Percentiles rank a stretch among this genome's conserved stretches.
Evolutionary conservation across 1,284 basidiomycete genomes (phyloP).

Genomic region (Apiotrichum siamense): DNA sequence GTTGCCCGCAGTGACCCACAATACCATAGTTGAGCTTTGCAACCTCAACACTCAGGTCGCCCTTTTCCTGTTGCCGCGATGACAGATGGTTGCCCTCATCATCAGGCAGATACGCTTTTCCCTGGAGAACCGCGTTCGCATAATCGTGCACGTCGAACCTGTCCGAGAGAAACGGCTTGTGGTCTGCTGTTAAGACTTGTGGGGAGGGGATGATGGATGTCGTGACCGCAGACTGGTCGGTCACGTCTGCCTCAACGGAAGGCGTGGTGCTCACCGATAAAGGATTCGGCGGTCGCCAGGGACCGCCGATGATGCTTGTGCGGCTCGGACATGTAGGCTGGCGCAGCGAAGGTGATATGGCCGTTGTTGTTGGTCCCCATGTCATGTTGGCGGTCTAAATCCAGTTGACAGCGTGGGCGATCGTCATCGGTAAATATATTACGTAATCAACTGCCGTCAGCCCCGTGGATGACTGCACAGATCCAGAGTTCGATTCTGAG

Average conservation of each 20-base stretch:
- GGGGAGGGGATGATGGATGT: background rate
- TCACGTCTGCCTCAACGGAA: background rate
- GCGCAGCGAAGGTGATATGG: too few relatives aligned
- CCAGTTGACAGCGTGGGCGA: too few relatives aligned
- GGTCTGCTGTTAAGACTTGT: slow-evolving; percentile 26
- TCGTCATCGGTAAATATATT: too few relatives aligned
- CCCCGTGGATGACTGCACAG: too few relatives aligned
- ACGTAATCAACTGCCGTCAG: too few relatives aligned
- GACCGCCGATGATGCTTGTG: slow-evolving; percentile 6
- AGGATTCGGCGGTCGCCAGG: slow-evolving; percentile 9
- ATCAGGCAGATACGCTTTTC: slow-evolving; percentile 61
- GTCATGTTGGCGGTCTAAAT: background rate
- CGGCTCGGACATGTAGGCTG: slow-evolving; percentile 4
- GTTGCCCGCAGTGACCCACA: slow-evolving; percentile 19
- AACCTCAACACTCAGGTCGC: slow-evolving; percentile 78
- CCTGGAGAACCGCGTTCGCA: slow-evolving; percentile 76
- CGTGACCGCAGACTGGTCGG: background rate
- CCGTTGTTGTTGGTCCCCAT: too few relatives aligned
- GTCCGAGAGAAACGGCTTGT: slow-evolving; percentile 47
- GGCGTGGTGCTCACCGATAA: slow-evolving; percentile 11
- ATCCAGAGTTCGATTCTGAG: too few relatives aligned
- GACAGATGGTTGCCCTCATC: slow-evolving; percentile 4
- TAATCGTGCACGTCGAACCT: slow-evolving; percentile 81
- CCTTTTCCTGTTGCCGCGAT: slow-evolving; percentile 50
- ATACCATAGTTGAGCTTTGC: slow-evolving; percentile 74